Base-by-base conservation (phyloP, 257 asterid genomes). In the Solanum chiquidenum region DNA sequence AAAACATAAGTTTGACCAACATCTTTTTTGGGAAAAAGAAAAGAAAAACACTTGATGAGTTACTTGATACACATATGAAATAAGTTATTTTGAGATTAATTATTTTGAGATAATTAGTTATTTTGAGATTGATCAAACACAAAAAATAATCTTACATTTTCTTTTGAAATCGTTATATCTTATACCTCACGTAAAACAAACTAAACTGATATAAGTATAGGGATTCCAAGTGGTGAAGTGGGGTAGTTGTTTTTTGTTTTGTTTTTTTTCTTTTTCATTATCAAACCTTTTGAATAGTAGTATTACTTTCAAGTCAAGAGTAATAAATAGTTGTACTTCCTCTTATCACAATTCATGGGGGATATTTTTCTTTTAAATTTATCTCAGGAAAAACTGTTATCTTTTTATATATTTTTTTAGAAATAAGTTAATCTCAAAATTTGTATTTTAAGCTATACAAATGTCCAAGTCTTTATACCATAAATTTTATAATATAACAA, bases 111-210 rank as follows among this genome's bases (percentile, higher is more conserved):
- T 29, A 29, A 29, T 29, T 29, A 29, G 25, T 55, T 55, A 18
- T 55, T 0, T 18, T 0, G 2, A 55, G 0, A 55, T 55, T 52
- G 0, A 18, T 2, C 23, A 52, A 3, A 6, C 8, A 20, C 2
- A 55, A 18, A 55, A 55, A 55, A 55, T 55, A 16, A 20, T 20
- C 2, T 55, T 55, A 55, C 3, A 55, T 55, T 3, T 55, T 55
- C 1, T 55, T 7, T 18, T 20, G 1, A 55, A 55, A 55, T 55
- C 9, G 9, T 20, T 55, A 21, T 55, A 55, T 46, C 18, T 46
- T 46, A 12, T 46, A 46, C 18, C 6, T 46, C 18, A 20, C 1
- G n/a, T 1, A 9, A 52, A 52, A 55, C n/a, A 20, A 25, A 29
- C 2, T 29, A 20, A 25, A 29, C 2, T 29, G 31, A 29, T 29